Base-by-base conservation (phyloP, 257 asterid species). In the Solanum bulbocastanum region DNA sequence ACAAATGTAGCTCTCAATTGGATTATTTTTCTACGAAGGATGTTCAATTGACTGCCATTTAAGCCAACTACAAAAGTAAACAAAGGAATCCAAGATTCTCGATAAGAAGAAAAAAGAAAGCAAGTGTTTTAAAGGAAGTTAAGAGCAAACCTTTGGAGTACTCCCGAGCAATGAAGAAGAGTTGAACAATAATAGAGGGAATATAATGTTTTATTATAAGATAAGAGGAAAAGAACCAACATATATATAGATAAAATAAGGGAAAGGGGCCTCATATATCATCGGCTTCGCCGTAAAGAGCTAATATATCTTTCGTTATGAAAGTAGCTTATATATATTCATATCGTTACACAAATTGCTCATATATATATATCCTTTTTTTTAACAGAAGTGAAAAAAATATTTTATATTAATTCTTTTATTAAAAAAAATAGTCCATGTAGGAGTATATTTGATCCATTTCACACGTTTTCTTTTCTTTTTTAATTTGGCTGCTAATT, bases 161-260 rank as follows among this genome's bases (percentile, higher is more conserved):
- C 32, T 68, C 87, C 87, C 74, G 40, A 66, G 6, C 12, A 25
- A 65, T 39, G 36, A 52, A 65, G 87, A 85, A 66, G 81, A 85
- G 23, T 85, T 32, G 22, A 27, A 39, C 42, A 22, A 58, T 62
- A 66, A 30, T 36, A 39, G 78, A 62, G 6, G 78, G 36, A 42
- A 36, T 79, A 62, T 18, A 16, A 33, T 72, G 79, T 16, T 85
- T 68, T 60, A 68, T 85, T 40, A 40, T 58, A 66, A 32, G 40
- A 71, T 37, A 27, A 49, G 15, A 71, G 76, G 20, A 72, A 71
- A 33, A 72, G 79, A 72, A 72, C 15, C 79, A 72, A 18, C 8
- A 71, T 71, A 72, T 71, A 69, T 71, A 71, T 32, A 71, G 10
- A 75, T 10, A 75, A 58, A 58, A 22, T 58, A 56, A 56, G 66